phyloP scores from a whole-genome alignment of 2,329 filamentous ascomycete species.

The Fusarium graminum region DNA sequence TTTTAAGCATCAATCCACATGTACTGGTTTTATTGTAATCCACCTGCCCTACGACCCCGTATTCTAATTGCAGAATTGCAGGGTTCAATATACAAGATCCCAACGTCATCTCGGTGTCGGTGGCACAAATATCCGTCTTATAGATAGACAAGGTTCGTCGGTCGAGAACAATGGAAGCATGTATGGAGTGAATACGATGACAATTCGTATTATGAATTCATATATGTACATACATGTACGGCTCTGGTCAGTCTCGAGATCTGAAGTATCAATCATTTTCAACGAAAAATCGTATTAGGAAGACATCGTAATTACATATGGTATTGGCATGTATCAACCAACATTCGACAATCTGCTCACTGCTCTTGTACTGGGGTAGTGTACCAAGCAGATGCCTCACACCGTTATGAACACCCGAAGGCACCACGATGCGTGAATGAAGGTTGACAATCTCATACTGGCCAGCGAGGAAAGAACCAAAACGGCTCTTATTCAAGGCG shows the following conservation, averaged over 20 bases:
- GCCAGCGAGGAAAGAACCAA: slow-evolving; percentile 58
- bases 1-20: background rate
- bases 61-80: slow-evolving; percentile 25
- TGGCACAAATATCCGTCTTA: slow-evolving; percentile 40
- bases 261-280: background rate
- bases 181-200: slow-evolving; percentile 14
- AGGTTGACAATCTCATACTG: slow-evolving; percentile 52
- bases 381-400: slow-evolving; percentile 56
- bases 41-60: slow-evolving; percentile 7
- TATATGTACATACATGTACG: background rate
- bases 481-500: slow-evolving; percentile 63
- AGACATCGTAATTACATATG: background rate
- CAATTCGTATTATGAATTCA: slow-evolving; percentile 11
- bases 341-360: slow-evolving; percentile 48
- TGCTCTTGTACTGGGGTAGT: slow-evolving; percentile 50
- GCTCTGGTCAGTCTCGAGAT: background rate
- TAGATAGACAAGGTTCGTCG: background rate
- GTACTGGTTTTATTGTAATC: background rate
- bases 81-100: slow-evolving; percentile 36
- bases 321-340: slow-evolving; percentile 50
- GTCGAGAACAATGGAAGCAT: background rate
- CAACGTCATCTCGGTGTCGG: slow-evolving; percentile 49
- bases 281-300: background rate
- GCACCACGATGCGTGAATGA: slow-evolving; percentile 45
- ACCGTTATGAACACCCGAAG: slow-evolving; percentile 49